Base-by-base conservation (phyloP, 2,329 filamentous ascomycete genomes). In the Trichoderma sp. region DNA sequence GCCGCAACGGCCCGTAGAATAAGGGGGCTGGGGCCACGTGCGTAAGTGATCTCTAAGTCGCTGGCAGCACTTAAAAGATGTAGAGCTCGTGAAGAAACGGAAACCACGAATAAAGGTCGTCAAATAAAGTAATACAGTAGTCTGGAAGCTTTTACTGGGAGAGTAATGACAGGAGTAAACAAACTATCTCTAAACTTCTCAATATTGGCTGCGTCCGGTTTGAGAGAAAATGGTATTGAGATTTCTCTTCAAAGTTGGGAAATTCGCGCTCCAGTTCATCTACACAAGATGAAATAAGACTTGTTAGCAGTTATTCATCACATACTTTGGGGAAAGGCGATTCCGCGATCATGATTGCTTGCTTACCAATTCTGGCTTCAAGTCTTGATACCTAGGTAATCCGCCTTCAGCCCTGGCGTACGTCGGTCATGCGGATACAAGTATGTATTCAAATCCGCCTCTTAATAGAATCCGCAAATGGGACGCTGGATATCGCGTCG, bases 291-390 rank as follows among this genome's bases (percentile, higher is more conserved):
- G 2, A n/a, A 4, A 11, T 15, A 20, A 6, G 8, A 34, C 4
- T 3, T 13, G 0, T 11, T n/a, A 34, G 3, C 7, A 20, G n/a
- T 13, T 0, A 13, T n/a, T 4, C 3, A 12, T 20, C 23, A 1
- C 26, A 17, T n/a, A 11, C 50, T 17, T 6, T 55, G 0, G 8
- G 2, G 28, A 20, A 20, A 20, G 3, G 9, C 28, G 17, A 59
- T 12, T 1, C 26, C 15, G 4, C 7, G 3, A 59, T 59, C 55
- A 32, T 7, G 3, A 6, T 4, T 20, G 55, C 26, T 30, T 20
- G n/a, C 15, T n/a, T 30, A 59, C 28, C 28, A 32, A 59, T 17
- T 59, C 8, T 2, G 8, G 26, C 20, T 15, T 15, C 12, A 12
- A 17, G 53, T 28, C 7, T 28, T 28, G 53, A 57, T 26, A 26